Conservation (phyloP, 2,329 filamentous ascomycete genomes). For the Cephalotrichum gorgonifer region DNA sequence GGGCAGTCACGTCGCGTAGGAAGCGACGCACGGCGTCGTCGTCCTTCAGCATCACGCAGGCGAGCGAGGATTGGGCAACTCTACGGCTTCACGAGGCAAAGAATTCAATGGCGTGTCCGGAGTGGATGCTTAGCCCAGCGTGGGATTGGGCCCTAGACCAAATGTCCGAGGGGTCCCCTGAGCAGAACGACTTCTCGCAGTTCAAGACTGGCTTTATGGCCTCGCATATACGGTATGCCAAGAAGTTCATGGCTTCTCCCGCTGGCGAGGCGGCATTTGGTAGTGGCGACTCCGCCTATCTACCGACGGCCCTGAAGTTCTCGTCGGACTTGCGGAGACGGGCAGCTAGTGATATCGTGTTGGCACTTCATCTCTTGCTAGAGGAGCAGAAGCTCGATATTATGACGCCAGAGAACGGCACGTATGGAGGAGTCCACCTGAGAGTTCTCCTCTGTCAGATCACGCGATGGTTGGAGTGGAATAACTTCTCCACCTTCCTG, state of each 20-base stretch:
- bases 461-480: conserved; percentile 70
- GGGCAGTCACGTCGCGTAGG: conserved; percentile 9
- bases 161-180: conserved; percentile 11
- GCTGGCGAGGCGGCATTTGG: conserved; percentile 42
- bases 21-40: conserved; percentile 22
- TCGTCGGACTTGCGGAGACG: conserved; percentile 47
- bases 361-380: conserved; percentile 74
- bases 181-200: background rate
- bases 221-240: conserved; percentile 46
- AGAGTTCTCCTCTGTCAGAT: conserved; percentile 73
- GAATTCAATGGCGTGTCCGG: conserved; percentile 37
- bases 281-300: conserved; percentile 40
- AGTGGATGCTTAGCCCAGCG: conserved; percentile 50
- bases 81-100: conserved; percentile 35
- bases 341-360: conserved; percentile 55
- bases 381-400: conserved; percentile 82
- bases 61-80: conserved; percentile 34
- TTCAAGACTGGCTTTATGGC: conserved; percentile 30
- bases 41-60: conserved; percentile 22
- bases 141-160: conserved; percentile 66
- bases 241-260: conserved; percentile 52
- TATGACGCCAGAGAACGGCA: conserved; percentile 31
- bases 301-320: conserved; percentile 49
- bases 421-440: conserved; percentile 39
- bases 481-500: conserved; percentile 34